Evolutionary conservation across 2,329 filamentous ascomycete species (phyloP), one percentile per base, ranked within the genome.

Genomic region (Paecilomyces sp.): DNA sequence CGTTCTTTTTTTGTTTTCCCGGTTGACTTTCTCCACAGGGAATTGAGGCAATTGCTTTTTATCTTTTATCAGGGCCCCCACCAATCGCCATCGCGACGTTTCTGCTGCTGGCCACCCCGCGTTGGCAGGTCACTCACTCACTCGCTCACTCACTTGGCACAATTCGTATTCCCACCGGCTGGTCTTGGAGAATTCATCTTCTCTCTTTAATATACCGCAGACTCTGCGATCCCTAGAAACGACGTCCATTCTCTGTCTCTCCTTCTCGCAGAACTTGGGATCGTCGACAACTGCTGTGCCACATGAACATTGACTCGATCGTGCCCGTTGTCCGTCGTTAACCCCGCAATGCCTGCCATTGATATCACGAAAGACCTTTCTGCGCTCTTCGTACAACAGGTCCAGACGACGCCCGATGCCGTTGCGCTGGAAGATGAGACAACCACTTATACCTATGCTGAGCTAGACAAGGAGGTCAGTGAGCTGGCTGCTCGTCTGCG

Each of bases 331-430:
- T 18, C 41, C 34, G 25, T 12, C 11, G 24, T 8, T 31, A 30
- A 25, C 36, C 34, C 34, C 54, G 76, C 67, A 59, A 90, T 89
- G 86, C 71, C 86, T 52, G 72, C 88, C 67, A 83, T 93, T 68
- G 88, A 92, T 74, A 86, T 80, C 62, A 83, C 76, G 64, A 90
- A 89, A 74, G 88, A 92, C 75, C 78, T 92, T 61, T 85, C 87
- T 55, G 85, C 88, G 31, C 84, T 92, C 63, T 91, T 92, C 72
- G 76, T 79, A 64, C 76, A 84, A 65, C 90, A 93, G 79, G 89
- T 85, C 58, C 78, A 82, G 63, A 80, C 81, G 28, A 89, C 88
- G 0, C 90, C 89, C 4, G 78, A 90, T 74, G 84, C 85, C 34
- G 71, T 88, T 68, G 90, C 89, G 22, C 76, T 92, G 58, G 89